Conservation (phyloP, 2,329 filamentous ascomycete species). For the Aureobasidium lini region DNA sequence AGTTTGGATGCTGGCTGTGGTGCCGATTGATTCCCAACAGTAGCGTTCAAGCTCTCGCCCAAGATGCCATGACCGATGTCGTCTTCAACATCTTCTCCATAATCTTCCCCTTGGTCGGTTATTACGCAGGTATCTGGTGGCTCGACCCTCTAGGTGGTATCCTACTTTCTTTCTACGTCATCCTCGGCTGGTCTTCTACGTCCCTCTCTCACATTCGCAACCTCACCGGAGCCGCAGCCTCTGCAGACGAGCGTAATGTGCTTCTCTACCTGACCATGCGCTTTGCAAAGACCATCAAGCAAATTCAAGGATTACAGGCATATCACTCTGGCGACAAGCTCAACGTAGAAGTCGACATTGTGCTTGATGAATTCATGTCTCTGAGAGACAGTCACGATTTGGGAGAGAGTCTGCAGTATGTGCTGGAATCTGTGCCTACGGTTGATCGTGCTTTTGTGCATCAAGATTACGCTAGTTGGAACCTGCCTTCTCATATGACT, state of each 20-base stretch:
- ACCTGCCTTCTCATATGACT: conserved; percentile 44
- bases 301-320: conserved; percentile 77
- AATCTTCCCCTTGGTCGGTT: conserved; percentile 75
- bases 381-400: conserved; percentile 77
- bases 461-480: conserved; percentile 44
- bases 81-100: conserved; percentile 89
- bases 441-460: conserved; percentile 53
- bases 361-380: conserved; percentile 67
- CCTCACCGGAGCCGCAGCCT: conserved; percentile 69
- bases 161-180: conserved; percentile 69
- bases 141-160: conserved; percentile 73
- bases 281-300: conserved; percentile 78
- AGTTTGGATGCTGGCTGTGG: conserved; percentile 78
- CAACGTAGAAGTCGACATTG: conserved; percentile 76
- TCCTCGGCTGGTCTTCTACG: conserved; percentile 69
- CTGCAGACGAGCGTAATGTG: conserved; percentile 75
- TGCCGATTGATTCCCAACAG: conserved; percentile 80
- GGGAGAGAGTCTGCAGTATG: conserved; percentile 71
- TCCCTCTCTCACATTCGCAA: conserved; percentile 72
- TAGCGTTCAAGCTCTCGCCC: conserved; percentile 70
- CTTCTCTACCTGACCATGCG: conserved; percentile 88
- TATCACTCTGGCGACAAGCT: conserved; percentile 83
- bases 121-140: conserved; percentile 73
- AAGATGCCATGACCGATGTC: conserved; percentile 65
- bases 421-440: conserved; percentile 73